Evolutionary conservation across 2,329 filamentous ascomycete genomes (phyloP).

Genomic region (Helicocarpus griseus): DNA sequence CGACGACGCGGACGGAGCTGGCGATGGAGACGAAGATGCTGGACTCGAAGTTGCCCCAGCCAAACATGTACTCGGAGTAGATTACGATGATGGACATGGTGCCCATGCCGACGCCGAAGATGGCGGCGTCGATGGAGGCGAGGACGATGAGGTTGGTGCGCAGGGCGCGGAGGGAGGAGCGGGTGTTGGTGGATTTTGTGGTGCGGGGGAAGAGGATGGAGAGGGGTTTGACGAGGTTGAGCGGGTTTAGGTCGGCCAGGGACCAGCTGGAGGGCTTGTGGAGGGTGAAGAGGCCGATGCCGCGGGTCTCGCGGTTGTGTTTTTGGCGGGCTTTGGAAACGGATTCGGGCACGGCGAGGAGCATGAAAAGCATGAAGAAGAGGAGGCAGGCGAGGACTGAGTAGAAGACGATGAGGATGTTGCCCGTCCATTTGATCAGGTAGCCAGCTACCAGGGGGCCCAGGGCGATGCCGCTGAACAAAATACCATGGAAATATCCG

Average conservation of each 20-base stretch:
- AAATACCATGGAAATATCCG: constrained; percentile 78
- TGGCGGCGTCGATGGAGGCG: constrained; percentile 67
- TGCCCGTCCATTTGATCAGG: constrained; percentile 65
- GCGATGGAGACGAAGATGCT: constrained; percentile 72
- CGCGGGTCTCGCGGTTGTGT: constrained; percentile 59
- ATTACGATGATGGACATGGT: constrained; percentile 71
- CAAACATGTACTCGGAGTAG: constrained; percentile 71
- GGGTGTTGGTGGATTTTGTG: constrained; percentile 19
- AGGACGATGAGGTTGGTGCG: constrained; percentile 76
- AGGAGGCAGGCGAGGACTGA: constrained; percentile 62
- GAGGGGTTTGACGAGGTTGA: constrained; percentile 67
- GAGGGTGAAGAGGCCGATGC: constrained; percentile 28
- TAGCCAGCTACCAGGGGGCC: constrained; percentile 76
- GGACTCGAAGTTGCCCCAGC: constrained; percentile 72
- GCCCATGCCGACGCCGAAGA: constrained; percentile 75
- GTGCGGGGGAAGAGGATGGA: constrained; percentile 62
- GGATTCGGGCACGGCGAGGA: constrained; percentile 72
- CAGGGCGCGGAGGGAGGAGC: constrained; percentile 48
- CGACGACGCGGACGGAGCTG: constrained; percentile 65
- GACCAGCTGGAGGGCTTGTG: constrained; percentile 26
- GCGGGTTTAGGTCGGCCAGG: constrained; percentile 29
- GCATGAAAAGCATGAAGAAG: constrained; percentile 62
- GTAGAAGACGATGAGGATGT: constrained; percentile 76
- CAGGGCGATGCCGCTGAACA: constrained; percentile 81
- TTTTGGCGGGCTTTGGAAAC: constrained; percentile 63